Base-by-base conservation (phyloP, 75 land plant genomes). In the Pinus albicaulis region DNA sequence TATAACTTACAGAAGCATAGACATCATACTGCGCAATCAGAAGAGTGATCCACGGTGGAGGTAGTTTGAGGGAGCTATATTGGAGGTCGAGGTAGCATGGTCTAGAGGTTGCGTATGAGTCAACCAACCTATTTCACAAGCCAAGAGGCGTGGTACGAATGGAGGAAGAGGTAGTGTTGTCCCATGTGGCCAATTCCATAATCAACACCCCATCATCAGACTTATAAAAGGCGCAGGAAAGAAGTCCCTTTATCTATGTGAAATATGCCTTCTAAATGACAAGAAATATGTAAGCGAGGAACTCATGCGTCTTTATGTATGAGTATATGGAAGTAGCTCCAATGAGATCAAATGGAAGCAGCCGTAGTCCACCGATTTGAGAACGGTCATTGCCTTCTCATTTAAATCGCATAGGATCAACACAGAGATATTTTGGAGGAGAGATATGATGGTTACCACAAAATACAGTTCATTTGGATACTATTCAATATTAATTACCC, bases 231-330 rank as follows among this genome's bases (percentile, higher is more conserved):
- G 57, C 17, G 44, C 2, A 12, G 1, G 28, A 24, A 22, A 19
- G 11, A 55, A 55, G 57, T 3, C 74, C 74, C 57, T 52, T 26
- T 5, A 17, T 55, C 31, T 52, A 28, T 13, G 26, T 3, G 17
- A 55, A 72, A 15, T 55, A 72, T 4, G 74, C 23, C 13, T 55
- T 72, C 17, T 14, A 3, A 0, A 72, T 20, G 13, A 34, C 57
- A 8, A 72, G 3, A 34, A 57, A 72, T 20, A 57, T 72, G 57
- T 55, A 72, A 15, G 74, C 31, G 25, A 72, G 48, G 34, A 72
- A 0, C 19, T 72, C 74, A 25, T 72, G 57, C 2, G 23, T 72
- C 2, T 55, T 26, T 4, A 7, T 13, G 24, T 72, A 34, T 3
- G 74, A 55, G 14, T 72, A 72, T 14, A 72, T 72, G 26, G 12